Evolutionary conservation across 306 rosid species (phyloP).

Genomic region (Quercus berberidifolia): DNA sequence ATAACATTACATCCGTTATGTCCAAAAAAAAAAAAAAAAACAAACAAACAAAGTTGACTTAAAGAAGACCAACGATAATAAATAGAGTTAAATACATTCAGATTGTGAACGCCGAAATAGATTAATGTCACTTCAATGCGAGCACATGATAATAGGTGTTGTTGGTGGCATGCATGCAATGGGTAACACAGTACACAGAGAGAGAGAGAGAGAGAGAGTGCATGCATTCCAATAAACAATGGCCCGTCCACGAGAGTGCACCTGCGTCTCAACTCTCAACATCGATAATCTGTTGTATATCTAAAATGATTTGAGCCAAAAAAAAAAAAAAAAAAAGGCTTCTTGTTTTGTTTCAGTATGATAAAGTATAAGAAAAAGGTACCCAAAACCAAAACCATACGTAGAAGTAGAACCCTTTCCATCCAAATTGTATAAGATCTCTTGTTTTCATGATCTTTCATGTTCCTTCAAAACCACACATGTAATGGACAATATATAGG

Average conservation of each 20-base stretch:
- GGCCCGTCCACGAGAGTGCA: constrained; percentile 1
- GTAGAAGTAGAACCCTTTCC: neutral
- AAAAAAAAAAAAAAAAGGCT: neutral
- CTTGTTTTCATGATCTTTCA: neutral
- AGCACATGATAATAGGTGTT: constrained; percentile 21
- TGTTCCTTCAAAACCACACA: too few relatives aligned
- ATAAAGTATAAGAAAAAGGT: neutral
- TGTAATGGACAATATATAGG: too few relatives aligned
- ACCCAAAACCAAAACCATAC: neutral
- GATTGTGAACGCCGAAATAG: neutral
- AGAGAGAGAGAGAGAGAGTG: constrained; percentile 4
- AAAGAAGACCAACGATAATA: neutral
- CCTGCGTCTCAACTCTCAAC: neutral
- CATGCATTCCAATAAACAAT: neutral
- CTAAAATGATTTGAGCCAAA: neutral
- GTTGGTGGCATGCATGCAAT: constrained; percentile 34
- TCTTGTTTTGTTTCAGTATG: neutral
- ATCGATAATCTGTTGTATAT: neutral
- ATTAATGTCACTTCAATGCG: constrained; percentile 23
- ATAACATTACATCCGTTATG: too few relatives aligned
- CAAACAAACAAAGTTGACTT: too few relatives aligned
- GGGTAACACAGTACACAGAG: constrained; percentile 3
- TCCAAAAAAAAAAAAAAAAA: too few relatives aligned
- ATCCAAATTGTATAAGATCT: neutral
- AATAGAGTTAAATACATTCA: neutral